These are phyloP conservation scores for Lagenidium sp. DNA, from an alignment of 352 stramenopile species.

Conservation along the genomic window DNA sequence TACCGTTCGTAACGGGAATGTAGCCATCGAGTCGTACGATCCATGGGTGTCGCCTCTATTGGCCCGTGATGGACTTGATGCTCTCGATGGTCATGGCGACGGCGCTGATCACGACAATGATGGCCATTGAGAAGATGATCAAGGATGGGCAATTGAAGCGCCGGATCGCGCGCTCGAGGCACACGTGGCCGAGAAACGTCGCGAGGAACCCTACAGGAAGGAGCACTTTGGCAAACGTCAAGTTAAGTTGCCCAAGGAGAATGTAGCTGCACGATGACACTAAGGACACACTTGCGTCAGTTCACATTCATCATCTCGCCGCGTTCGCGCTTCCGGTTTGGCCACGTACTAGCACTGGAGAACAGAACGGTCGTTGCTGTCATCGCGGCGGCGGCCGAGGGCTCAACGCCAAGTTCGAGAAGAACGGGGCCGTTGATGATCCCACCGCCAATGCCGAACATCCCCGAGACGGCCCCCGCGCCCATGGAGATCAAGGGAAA, in stretches of 20 bases:
- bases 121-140: conserved; percentile 64
- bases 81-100: conserved; percentile 57
- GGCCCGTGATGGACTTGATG: no score
- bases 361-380: conserved; percentile 75
- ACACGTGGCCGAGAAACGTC: conserved; percentile 49
- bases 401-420: conserved; percentile 89
- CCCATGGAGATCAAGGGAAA: conserved; percentile 88
- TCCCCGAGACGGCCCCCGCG: conserved; percentile 87
- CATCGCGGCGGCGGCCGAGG: conserved; percentile 80
- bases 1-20: no score
- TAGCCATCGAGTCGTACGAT: no score
- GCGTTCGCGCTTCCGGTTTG: background rate
- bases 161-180: conserved; percentile 33
- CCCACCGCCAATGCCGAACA: conserved; percentile 94
- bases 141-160: conserved; percentile 57
- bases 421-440: conserved; percentile 95
- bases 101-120: conserved; percentile 51
- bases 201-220: conserved; percentile 49
- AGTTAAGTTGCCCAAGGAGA: conserved; percentile 38
- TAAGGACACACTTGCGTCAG: conserved; percentile 6
- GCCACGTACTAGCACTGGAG: conserved; percentile 46
- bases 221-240: conserved; percentile 30
- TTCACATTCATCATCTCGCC: background rate
- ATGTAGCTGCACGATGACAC: conserved; percentile 63
- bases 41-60: no score